Base-by-base conservation (phyloP, 495 filamentous ascomycete genomes). In the Elasticomyces elasticus region DNA sequence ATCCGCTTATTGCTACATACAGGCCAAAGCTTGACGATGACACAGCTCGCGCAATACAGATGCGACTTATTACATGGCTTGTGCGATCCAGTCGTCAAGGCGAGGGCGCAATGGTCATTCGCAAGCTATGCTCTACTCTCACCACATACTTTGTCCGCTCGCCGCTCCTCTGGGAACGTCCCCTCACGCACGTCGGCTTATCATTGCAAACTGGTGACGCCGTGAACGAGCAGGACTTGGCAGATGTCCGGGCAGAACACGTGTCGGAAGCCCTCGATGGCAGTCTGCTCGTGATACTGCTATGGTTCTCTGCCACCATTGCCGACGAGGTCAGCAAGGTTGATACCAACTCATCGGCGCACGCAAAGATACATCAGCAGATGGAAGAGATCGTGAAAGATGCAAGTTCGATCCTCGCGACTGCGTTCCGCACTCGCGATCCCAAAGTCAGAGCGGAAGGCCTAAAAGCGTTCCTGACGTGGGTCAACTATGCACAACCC, bases 91-190 rank as follows among this genome's bases (percentile, higher is more conserved):
- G 85, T 1, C 73, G 72, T 37, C 72, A 76, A 31, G 76, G 75
- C 0, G 79, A 84, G 22, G 75, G 76, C 11, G 60, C 76, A 26
- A 71, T 92, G 46, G 88, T 94, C 7, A 69, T 84, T 31, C 80
- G 79, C 64, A 98, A 98, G 69, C 74, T 96, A 22, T 90, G 88
- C 60, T 81, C 85, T 22, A 86, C 87, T 35, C 67, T 96, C 9
- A 84, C 85, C 33, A 81, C 85, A 4, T 87, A 85, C 62, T 94
- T 89, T 62, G 69, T 89, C 26, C 83, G 84, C 49, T 82, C 85
- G 37, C 78, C 79, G 0, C 69, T 77, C 23, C 71, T 76, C 3
- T 95, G 88, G 87, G 72, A 72, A 27, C 73, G 71, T 53, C 87
- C 82, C 49, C 44, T 95, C 9, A 76, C 75, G 58, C 84, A 89